Percentiles rank a stretch among this genome's conserved stretches.
Conservation (phyloP, 805 yeast genomes). For the Wickerhamomyces sydowiorum region DNA sequence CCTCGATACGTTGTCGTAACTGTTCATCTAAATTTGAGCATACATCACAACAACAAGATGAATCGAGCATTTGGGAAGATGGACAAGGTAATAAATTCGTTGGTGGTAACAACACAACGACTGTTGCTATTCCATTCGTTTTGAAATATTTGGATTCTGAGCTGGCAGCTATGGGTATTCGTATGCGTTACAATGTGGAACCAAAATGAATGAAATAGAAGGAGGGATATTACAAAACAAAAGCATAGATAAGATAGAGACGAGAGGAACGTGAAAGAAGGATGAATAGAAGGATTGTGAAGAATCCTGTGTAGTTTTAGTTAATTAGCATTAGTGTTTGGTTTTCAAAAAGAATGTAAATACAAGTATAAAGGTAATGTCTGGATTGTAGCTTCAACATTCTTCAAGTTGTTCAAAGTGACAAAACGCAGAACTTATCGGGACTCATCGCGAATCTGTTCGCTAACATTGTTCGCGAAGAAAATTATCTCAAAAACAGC, state of each 20-base stretch:
- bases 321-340: neutral
- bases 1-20: constrained; percentile 82
- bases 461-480: neutral
- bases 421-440: too few species aligned
- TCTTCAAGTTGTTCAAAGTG: too few species aligned
- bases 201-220: constrained; percentile 32
- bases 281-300: neutral
- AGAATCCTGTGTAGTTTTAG: neutral
- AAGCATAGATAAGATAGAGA: too few species aligned
- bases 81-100: constrained; percentile 88
- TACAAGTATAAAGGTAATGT: neutral
- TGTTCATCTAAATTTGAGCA: constrained; percentile 73
- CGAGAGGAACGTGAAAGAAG: neutral
- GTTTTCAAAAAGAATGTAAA: neutral
- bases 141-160: constrained; percentile 93
- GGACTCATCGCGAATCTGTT: too few species aligned
- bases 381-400: neutral
- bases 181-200: constrained; percentile 80
- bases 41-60: constrained; percentile 49
- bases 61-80: constrained; percentile 90
- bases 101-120: constrained; percentile 92
- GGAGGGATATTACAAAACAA: neutral
- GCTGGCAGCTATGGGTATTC: constrained; percentile 95
- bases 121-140: constrained; percentile 95
- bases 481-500: too few species aligned